Evolutionary conservation across 1,284 basidiomycete species (phyloP), one percentile per base, ranked within the genome.

Genomic region (Pyrrhoderma noxium): DNA sequence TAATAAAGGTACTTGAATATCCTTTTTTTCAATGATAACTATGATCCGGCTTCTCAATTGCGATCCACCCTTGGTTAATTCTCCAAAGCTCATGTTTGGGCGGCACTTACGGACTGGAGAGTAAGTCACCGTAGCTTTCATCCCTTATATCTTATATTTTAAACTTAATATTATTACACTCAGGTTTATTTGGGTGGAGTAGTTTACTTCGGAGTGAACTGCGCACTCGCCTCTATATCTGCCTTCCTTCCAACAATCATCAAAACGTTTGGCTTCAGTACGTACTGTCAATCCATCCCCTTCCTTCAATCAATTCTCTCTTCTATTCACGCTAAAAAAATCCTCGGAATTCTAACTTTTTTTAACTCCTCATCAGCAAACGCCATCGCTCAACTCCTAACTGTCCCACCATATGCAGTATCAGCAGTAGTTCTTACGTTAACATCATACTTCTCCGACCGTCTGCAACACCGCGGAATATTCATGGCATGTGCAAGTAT

Each of bases 231-330:
- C 8, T 85, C 83, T 2, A 83, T 89, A 41, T 82, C 83, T 2
- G 91, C 88, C 0, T 93, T 93, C 68, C 68, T 93, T 21, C 90
- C 90, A 0, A 93, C 89, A 0, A 90, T 92, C 60, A 80, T 91
- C 56, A 76, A 74, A 47, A 85, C 82, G 0, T 79, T 89, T 59
- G 83, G 80, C 13, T 78, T 74, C 61, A 76, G 77, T 76, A 57
- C 36, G 67, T 65, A 31, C 11, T 16, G 18, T 27, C 11, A 19
- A n/a, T 45, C 14, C 14, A 27, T 8, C 47, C 31, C 22, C 11
- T 14, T 19, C n/a, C n/a, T n/a, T n/a, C n/a, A n/a, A n/a, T n/a
- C n/a, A n/a, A n/a, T n/a, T n/a, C n/a, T n/a, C n/a, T n/a, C n/a
- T n/a, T n/a, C n/a, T n/a, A n/a, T n/a, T n/a, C n/a, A n/a, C n/a